These are phyloP conservation scores for Mycena indigotica DNA, from an alignment of 768 basidiomycete genomes.

Conservation along the genomic window DNA sequence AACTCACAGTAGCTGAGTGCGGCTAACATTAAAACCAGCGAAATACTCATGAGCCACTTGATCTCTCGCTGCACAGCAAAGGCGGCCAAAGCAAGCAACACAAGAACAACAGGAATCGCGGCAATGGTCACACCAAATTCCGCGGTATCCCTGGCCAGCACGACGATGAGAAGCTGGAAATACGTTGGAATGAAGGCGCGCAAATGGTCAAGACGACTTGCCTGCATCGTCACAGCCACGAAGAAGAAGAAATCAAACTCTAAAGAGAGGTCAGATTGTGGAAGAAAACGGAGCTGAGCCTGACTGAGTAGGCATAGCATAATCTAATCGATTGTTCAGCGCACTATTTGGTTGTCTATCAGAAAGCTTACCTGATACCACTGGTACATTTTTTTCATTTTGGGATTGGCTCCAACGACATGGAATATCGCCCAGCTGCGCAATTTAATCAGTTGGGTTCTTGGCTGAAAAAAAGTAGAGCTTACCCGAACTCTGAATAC, in stretches of 20 bases:
- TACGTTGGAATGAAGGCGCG: constrained; percentile 1
- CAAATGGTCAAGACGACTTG: constrained; percentile 21
- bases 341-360: constrained; percentile 5
- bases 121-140: constrained; percentile 84
- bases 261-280: not conserved
- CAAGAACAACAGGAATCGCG: constrained; percentile 78
- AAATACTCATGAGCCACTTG: constrained; percentile 79
- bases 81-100: constrained; percentile 65
- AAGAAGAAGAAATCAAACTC: constrained; percentile 86
- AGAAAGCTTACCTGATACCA: constrained; percentile 57
- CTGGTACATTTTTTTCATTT: constrained; percentile 86
- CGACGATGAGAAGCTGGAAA: constrained; percentile 77
- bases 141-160: constrained; percentile 60
- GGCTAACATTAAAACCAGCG: constrained; percentile 76
- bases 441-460: constrained; percentile 8
- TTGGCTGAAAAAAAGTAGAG: constrained; percentile 10
- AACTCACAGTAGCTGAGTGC: constrained; percentile 77
- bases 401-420: constrained; percentile 83
- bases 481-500: constrained; percentile 83
- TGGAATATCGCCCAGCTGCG: constrained; percentile 89
- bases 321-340: constrained; percentile 36
- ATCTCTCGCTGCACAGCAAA: constrained; percentile 79
- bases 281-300: not conserved
- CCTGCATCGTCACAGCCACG: constrained; percentile 88
- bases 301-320: constrained; percentile 80